phyloP scores from a whole-genome alignment of 2,329 filamentous ascomycete species.

The Exophiala phaeomuriformis region DNA sequence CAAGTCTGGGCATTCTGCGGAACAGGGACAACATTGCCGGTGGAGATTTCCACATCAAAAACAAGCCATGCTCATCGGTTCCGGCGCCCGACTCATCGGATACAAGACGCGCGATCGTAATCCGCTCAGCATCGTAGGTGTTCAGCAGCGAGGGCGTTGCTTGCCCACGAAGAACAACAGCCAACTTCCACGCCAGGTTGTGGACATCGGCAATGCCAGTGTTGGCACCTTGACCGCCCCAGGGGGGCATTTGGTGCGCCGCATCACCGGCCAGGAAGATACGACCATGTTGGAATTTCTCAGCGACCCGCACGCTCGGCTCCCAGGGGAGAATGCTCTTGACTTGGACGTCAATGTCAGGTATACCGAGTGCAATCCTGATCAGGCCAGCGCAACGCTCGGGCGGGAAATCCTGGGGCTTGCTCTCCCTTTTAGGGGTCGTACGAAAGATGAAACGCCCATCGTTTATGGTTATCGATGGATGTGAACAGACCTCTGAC shows the following conservation, averaged over 20 bases:
- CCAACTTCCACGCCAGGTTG: constrained; percentile 41
- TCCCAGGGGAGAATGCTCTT: constrained; percentile 34
- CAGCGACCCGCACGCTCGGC: constrained; percentile 28
- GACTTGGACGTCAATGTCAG: constrained; percentile 30
- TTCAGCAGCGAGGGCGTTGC: constrained; percentile 29
- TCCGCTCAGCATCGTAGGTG: constrained; percentile 37
- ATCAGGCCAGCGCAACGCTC: constrained; percentile 27
- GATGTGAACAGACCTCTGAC: constrained; percentile 27
- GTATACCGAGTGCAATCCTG: constrained; percentile 23
- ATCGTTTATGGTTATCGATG: constrained; percentile 28
- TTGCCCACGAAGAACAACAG: constrained; percentile 29
- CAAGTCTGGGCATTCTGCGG: constrained; percentile 10
- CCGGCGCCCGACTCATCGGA: constrained; percentile 12
- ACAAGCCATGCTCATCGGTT: constrained; percentile 12
- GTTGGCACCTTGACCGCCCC: constrained; percentile 32
- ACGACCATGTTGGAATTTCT: constrained; percentile 26
- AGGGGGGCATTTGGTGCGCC: constrained; percentile 30
- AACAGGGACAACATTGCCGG: not conserved
- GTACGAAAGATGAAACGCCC: constrained; percentile 29
- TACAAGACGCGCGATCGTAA: constrained; percentile 29
- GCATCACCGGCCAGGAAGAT: constrained; percentile 34
- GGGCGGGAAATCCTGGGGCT: constrained; percentile 19
- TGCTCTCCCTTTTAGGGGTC: constrained; percentile 20
- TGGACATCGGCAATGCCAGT: constrained; percentile 36
- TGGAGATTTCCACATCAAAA: not conserved